These are phyloP conservation scores for Populus simonii DNA, from an alignment of 345 rosid genomes.

Conservation along the genomic window DNA sequence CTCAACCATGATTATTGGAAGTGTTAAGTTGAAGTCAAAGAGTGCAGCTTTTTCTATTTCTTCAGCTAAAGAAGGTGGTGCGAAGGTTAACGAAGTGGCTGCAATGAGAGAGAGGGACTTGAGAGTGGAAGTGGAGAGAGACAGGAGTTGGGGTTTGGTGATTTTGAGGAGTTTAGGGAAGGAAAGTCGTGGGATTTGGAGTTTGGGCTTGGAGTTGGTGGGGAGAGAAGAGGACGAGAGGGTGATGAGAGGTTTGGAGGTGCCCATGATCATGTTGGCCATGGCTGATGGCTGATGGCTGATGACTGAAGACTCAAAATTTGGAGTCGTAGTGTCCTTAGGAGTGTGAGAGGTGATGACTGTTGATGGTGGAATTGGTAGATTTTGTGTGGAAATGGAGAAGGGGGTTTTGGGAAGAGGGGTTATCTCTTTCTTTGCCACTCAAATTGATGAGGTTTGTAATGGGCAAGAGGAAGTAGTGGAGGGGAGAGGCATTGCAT, in stretches of 20 bases:
- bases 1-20: constrained; percentile 80
- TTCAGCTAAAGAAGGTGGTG: constrained; percentile 77
- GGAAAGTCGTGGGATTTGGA: constrained; percentile 34
- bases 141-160: constrained; percentile 31
- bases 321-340: background rate
- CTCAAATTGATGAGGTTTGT: constrained; percentile 49
- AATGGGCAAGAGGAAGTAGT: background rate
- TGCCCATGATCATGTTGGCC: constrained; percentile 81
- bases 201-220: constrained; percentile 32
- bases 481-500: background rate
- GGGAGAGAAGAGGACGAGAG: constrained; percentile 24
- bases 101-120: constrained; percentile 67
- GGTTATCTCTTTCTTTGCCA: constrained; percentile 63
- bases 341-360: background rate
- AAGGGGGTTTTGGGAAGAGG: constrained; percentile 11
- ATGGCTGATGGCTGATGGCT: constrained; percentile 41
- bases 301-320: background rate
- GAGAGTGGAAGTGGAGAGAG: constrained; percentile 39
- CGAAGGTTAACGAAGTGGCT: constrained; percentile 38
- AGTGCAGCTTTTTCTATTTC: constrained; percentile 84
- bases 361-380: background rate
- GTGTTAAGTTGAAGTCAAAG: constrained; percentile 89
- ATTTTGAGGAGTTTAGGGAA: constrained; percentile 36
- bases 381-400: constrained; percentile 14
- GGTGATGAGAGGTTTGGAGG: constrained; percentile 43